Evolutionary conservation across 306 rosid genomes (phyloP).

Genomic region (Senna siamea): DNA sequence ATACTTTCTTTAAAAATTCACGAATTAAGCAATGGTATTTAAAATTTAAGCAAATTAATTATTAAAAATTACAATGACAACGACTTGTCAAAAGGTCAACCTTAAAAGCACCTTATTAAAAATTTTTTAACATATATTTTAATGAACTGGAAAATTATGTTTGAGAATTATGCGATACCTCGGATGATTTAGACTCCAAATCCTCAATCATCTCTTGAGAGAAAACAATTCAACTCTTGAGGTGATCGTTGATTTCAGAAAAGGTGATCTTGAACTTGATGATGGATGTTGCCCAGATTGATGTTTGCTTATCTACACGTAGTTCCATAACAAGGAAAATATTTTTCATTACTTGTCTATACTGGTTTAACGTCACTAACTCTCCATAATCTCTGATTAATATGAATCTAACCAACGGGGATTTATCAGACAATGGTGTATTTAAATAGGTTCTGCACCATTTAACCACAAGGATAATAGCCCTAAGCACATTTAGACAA

Average conservation of each 20-base stretch:
- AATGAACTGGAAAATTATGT: too few species aligned
- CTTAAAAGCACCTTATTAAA: too few species aligned
- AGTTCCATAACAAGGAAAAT: background rate
- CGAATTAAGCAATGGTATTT: background rate
- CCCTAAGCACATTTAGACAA: background rate
- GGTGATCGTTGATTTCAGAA: background rate
- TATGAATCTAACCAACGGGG: background rate
- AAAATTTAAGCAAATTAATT: background rate
- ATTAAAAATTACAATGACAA: background rate
- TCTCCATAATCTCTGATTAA: background rate
- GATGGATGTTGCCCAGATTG: background rate
- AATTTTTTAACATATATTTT: too few species aligned
- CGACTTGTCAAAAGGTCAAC: background rate
- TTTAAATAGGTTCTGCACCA: background rate
- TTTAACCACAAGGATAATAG: too few species aligned
- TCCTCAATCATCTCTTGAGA: constrained; percentile 35
- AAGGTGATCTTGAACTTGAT: background rate
- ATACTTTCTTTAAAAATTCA: too few species aligned
- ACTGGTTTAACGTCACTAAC: constrained; percentile 1
- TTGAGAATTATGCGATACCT: background rate
- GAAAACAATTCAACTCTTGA: background rate
- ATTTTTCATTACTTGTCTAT: constrained; percentile 9
- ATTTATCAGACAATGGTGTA: background rate
- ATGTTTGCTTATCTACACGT: background rate
- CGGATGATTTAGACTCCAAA: constrained; percentile 19